Evolutionary conservation across 148 eudicot species (phyloP), one percentile per base, ranked within the genome.

Genomic region (Polygonum aviculare): DNA sequence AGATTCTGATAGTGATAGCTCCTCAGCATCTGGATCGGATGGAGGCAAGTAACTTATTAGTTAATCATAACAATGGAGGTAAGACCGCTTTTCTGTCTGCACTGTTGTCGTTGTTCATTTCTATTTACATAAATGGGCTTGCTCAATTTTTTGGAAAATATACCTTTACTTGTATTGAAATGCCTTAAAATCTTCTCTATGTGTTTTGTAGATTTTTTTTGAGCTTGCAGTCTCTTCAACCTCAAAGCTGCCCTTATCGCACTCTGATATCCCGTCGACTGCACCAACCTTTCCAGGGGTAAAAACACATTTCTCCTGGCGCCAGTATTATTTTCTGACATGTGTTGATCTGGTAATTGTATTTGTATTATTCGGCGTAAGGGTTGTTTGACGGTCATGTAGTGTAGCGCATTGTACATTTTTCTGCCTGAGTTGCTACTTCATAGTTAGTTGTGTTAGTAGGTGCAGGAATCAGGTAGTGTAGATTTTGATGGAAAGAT

Each of bases 1-100:
- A 93, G 98, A 90, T 88, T 88, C 94, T 36, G 98, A 90, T 70
- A 91, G 94, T 45, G 87, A 84, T 81, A 91, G 98, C 83, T 89
- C 98, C 74, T 91, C 94, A 76, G 89, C 35, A 0, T 45, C 75
- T 45, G 75, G 86, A 41, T 90, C 94, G 33, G 94, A 93, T 79
- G 90, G 77, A 22, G 88, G 88, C 41, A 86, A 81, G 73, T 90
- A 84, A 80, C 44, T 67, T 67, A 26, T 26, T 67, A 35, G 72
- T 67, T 65, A 5, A 33, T 35, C 41, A 65, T 65, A 65, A 33
- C 35, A 41, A 65, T 35, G 35, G 71, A 67, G 72, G 72, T 67
- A 67, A 67, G 72, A 36, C 21, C 72, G 36, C 7, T 4, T 65
- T 59, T 26, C 67, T 15, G n/a, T 15, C 55, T 54, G 59, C 16